Conservation (phyloP, 805 yeast genomes). For the Ogataea paradorogensis region DNA sequence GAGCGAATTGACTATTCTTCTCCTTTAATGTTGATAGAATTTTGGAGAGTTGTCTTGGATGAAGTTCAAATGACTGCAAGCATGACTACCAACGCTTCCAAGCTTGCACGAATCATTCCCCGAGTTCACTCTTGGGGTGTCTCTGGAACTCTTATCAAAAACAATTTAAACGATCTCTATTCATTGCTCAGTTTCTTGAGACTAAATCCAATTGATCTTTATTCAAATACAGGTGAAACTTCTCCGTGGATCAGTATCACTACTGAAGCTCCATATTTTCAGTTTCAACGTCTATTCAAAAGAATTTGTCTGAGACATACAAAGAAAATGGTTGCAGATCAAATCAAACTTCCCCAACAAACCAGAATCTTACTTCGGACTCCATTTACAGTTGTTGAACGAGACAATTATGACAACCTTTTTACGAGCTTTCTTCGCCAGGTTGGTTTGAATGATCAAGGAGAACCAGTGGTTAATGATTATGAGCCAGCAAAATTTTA, state of each 20-base stretch:
- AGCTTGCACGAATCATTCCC: slow-evolving; percentile 75
- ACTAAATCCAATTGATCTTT: slow-evolving; percentile 56
- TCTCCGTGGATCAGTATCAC: slow-evolving; percentile 30
- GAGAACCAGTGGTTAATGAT: slow-evolving; percentile 46
- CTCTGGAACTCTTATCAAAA: slow-evolving; percentile 88
- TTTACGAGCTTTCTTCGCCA: slow-evolving; percentile 56
- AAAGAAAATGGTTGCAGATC: slow-evolving; percentile 74
- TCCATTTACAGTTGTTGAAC: slow-evolving; percentile 80
- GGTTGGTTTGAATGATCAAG: slow-evolving; percentile 52
- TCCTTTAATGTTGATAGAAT: slow-evolving; percentile 77
- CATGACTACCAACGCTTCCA: slow-evolving; percentile 71
- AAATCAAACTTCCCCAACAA: slow-evolving; percentile 78
- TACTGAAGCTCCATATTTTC: slow-evolving; percentile 31
- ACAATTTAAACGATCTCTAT: slow-evolving; percentile 61
- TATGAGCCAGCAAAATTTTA: slow-evolving; percentile 47
- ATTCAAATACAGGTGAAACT: slow-evolving; percentile 17
- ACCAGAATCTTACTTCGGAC: slow-evolving; percentile 63
- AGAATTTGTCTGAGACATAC: slow-evolving; percentile 72
- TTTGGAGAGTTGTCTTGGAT: slow-evolving; percentile 87
- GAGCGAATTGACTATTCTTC: slow-evolving; percentile 61
- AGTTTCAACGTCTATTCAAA: slow-evolving; percentile 52
- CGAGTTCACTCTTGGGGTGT: slow-evolving; percentile 95
- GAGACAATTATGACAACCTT: slow-evolving; percentile 70
- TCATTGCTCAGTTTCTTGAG: slow-evolving; percentile 69
- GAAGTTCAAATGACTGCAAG: slow-evolving; percentile 92